These are phyloP conservation scores for Diaporthe sp. DNA, from an alignment of 2,329 filamentous ascomycete species.

Conservation along the genomic window DNA sequence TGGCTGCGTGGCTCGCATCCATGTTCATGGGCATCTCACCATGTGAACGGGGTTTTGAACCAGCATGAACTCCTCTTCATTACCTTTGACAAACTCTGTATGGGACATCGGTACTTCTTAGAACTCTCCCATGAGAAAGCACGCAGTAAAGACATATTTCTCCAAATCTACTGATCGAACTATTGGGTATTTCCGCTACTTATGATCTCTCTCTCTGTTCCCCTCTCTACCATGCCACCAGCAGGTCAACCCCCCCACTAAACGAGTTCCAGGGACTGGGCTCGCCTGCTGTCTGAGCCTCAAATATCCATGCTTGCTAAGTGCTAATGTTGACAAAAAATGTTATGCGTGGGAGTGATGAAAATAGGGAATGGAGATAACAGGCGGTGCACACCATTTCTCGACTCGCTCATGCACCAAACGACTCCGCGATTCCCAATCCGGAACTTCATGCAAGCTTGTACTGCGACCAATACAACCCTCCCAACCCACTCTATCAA, in stretches of 20 bases:
- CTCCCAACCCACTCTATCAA: conserved; percentile 34
- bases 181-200: conserved; percentile 32
- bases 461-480: conserved; percentile 35
- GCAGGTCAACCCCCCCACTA: neutral
- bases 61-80: neutral
- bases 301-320: conserved; percentile 35
- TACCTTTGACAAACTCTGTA: no score
- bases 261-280: neutral
- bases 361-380: conserved; percentile 36
- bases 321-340: conserved; percentile 36
- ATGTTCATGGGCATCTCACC: neutral
- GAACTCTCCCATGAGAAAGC: neutral
- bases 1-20: neutral
- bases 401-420: conserved; percentile 36
- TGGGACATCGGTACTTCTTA: neutral
- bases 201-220: conserved; percentile 1
- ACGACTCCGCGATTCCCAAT: conserved; percentile 18
- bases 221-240: conserved; percentile 4
- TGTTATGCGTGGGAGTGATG: conserved; percentile 23
- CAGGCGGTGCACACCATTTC: conserved; percentile 26
- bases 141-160: neutral
- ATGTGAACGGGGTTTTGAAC: neutral
- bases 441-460: conserved; percentile 35
- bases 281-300: conserved; percentile 25
- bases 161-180: conserved; percentile 25